Evolutionary conservation across 2,329 filamentous ascomycete species (phyloP), one percentile per base, ranked within the genome.

Genomic region (Metarhizium brunneum): DNA sequence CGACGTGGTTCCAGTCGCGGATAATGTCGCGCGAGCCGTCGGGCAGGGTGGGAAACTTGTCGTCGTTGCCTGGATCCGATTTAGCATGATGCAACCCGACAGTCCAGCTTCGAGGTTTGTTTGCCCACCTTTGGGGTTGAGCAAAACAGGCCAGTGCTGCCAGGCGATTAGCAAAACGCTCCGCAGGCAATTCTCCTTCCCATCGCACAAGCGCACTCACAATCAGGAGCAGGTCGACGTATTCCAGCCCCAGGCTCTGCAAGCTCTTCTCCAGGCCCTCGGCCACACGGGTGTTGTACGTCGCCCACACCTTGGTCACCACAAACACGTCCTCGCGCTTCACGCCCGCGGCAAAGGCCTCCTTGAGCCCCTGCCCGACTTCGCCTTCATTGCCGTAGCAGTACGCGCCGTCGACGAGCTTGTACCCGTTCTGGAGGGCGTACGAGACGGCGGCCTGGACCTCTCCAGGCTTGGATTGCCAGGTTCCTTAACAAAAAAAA

Each of bases 291-390:
- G 25, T 82, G 70, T 87, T 85, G 74, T 88, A 92, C 52, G 87
- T 90, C 65, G 84, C 86, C 88, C 90, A 95, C 42, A 92, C 80
- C 79, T 95, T 95, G 65, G 85, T 90, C 54, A 89, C 88, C 57
- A 95, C 82, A 73, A 94, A 95, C 59, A 95, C 73, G 56, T 95
- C 88, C 68, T 87, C 82, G 58, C 90, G 82, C 78, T 86, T 87
- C 63, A 88, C 76, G 29, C 88, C 88, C 5, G 82, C 74, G 30
- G 75, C 77, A 65, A 92, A 83, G 35, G 87, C 89, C 55, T 88
- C 84, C 67, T 84, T 82, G 54, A 95, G 79, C 10, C 87, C 90
- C 66, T 85, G 75, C 60, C 90, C 90, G 16, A 95, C 90, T 69
- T 92, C 88, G 50, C 86, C 25, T 25, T 25, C 25, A 25, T 25